Conservation (phyloP, 2,329 filamentous ascomycete genomes). For the Colletotrichum tropicicola region DNA sequence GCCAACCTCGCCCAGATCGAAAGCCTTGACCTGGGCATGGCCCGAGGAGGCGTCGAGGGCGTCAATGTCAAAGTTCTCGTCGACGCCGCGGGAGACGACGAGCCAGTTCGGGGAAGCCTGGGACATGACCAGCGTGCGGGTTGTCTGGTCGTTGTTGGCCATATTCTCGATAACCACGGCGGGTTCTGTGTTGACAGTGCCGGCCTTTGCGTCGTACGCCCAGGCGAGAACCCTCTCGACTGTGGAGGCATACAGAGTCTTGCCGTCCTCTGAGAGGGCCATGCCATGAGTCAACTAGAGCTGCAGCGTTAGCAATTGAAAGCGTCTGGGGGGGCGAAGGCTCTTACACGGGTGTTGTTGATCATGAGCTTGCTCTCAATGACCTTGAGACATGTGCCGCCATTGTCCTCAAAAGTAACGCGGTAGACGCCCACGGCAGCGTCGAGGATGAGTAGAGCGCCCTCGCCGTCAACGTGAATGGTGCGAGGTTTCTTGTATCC, state of each 20-base stretch:
- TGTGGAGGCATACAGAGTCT: slow-evolving; percentile 66
- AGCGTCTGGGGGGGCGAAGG: not conserved
- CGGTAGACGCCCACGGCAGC: slow-evolving; percentile 50
- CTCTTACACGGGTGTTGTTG: slow-evolving; percentile 44
- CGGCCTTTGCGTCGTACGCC: slow-evolving; percentile 66
- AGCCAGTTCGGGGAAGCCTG: slow-evolving; percentile 62
- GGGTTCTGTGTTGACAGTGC: slow-evolving; percentile 53
- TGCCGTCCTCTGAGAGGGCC: slow-evolving; percentile 60
- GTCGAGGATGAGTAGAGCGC: slow-evolving; percentile 56
- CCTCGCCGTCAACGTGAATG: slow-evolving; percentile 54
- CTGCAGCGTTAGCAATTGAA: not conserved
- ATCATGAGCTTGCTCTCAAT: slow-evolving; percentile 42
- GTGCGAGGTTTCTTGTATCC: slow-evolving; percentile 52
- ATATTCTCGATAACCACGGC: slow-evolving; percentile 62
- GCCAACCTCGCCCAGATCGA: slow-evolving; percentile 47
- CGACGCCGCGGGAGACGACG: slow-evolving; percentile 72
- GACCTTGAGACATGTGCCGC: slow-evolving; percentile 51
- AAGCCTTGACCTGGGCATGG: slow-evolving; percentile 73
- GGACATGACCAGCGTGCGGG: slow-evolving; percentile 73
- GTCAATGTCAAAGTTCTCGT: slow-evolving; percentile 66
- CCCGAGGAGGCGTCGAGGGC: slow-evolving; percentile 63
- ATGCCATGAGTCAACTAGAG: slow-evolving; percentile 64
- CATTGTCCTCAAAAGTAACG: slow-evolving; percentile 50
- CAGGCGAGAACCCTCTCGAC: slow-evolving; percentile 69
- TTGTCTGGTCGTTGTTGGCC: slow-evolving; percentile 66